These are phyloP conservation scores for Dipodascopsis tothii DNA, from an alignment of 805 yeast genomes.

Conservation along the genomic window DNA sequence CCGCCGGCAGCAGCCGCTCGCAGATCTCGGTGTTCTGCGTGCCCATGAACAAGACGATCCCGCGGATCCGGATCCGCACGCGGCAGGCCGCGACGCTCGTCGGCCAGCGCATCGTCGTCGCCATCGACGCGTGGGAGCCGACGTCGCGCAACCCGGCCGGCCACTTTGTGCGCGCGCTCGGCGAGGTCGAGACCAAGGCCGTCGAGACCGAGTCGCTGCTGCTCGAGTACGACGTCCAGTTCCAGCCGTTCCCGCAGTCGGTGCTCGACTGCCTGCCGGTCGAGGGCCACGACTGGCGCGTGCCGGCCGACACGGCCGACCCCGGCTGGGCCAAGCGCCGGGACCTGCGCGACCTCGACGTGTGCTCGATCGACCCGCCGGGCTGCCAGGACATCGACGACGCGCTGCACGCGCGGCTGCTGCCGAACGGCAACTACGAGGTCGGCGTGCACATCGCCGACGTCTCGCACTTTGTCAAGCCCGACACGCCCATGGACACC, in stretches of 20 bases:
- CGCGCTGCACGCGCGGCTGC: conserved; percentile 77
- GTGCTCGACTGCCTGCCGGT: conserved; percentile 86
- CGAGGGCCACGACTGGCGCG: conserved; percentile 91
- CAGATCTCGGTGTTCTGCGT: conserved; percentile 57
- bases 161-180: conserved; percentile 83
- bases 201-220: conserved; percentile 95
- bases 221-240: conserved; percentile 92
- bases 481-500: conserved; percentile 82
- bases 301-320: conserved; percentile 53
- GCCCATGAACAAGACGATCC: conserved; percentile 82
- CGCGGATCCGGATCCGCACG: conserved; percentile 78
- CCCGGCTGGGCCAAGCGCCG: conserved; percentile 47
- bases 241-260: conserved; percentile 86
- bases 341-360: conserved; percentile 80
- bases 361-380: conserved; percentile 97
- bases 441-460: conserved; percentile 99
- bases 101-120: conserved; percentile 87
- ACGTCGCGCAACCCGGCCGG: conserved; percentile 85
- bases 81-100: conserved; percentile 72
- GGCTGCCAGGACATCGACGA: conserved; percentile 98
- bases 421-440: conserved; percentile 91
- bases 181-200: conserved; percentile 81
- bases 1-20: conserved; percentile 49
- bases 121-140: conserved; percentile 88
- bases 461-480: conserved; percentile 92